phyloP scores from a whole-genome alignment of 192 early-diverging fungal species.

The Umbelopsis ramanniana region DNA sequence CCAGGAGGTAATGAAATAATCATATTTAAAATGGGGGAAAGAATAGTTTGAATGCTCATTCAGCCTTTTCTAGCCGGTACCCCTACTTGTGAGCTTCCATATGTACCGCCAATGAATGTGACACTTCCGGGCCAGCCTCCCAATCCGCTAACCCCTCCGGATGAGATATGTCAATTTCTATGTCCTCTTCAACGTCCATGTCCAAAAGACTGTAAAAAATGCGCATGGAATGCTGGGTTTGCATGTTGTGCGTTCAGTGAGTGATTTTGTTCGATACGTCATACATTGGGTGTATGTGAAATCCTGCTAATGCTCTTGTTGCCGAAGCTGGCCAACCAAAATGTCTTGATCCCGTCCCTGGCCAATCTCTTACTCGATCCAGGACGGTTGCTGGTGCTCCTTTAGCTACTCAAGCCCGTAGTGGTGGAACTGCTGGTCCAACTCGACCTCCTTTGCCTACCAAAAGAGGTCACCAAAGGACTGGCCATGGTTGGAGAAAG shows the following conservation, averaged over 20 bases:
- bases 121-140: background rate
- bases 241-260: constrained; percentile 8
- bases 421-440: too few relatives aligned
- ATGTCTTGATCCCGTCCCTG: too few relatives aligned
- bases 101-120: background rate
- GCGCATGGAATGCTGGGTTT: background rate
- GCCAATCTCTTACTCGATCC: too few relatives aligned
- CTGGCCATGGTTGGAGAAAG: too few relatives aligned
- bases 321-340: too few relatives aligned
- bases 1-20: background rate
- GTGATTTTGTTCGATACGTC: too few relatives aligned
- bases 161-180: background rate
- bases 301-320: too few relatives aligned
- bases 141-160: background rate
- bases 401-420: too few relatives aligned
- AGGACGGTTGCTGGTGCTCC: too few relatives aligned
- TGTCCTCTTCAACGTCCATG: background rate
- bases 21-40: background rate
- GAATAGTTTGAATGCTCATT: background rate
- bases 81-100: background rate
- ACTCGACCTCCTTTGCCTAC: too few relatives aligned
- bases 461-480: too few relatives aligned
- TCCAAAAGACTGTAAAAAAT: constrained; percentile 1
- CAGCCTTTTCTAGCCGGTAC: background rate
- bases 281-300: background rate